A percentile compares a stretch with the other conserved stretches of the same genome.
Conservation (phyloP, 2,329 filamentous ascomycete species). For the Calonectria montana region DNA sequence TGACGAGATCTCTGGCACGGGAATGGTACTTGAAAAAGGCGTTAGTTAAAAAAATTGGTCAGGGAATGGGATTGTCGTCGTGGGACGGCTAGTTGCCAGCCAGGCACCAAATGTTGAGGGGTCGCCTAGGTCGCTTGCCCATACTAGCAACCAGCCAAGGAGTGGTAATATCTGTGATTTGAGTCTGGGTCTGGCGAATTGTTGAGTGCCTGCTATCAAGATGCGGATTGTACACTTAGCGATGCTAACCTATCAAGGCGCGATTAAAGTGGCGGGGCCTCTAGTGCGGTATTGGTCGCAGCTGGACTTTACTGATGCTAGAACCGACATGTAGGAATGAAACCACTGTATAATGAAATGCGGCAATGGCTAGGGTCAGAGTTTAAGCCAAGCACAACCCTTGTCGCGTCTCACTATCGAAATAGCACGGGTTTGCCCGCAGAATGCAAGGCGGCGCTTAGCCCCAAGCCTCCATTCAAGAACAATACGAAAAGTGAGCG, state of each 20-base stretch:
- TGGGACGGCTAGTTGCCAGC: conserved; percentile 28
- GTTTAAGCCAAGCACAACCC: not conserved
- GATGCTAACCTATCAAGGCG: not conserved
- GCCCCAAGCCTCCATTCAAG: not conserved
- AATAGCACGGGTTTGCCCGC: not conserved
- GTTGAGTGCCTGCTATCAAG: conserved; percentile 2
- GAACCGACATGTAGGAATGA: not conserved
- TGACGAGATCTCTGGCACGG: conserved; percentile 77
- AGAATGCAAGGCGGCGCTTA: conserved; percentile 15
- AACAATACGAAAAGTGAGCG: not conserved
- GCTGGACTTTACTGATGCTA: not conserved
- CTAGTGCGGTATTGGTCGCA: not conserved
- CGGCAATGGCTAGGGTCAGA: not conserved
- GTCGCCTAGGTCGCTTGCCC: conserved; percentile 7
- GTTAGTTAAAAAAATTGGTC: conserved; percentile 79
- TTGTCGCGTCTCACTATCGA: not conserved
- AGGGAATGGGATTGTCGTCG: conserved; percentile 75
- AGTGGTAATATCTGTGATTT: conserved; percentile 34
- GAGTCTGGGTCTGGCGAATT: not conserved
- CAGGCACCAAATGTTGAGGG: not conserved
- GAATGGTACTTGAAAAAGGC: conserved; percentile 90
- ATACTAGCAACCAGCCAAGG: not conserved
- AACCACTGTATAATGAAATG: not conserved
- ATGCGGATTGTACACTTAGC: conserved; percentile 12
- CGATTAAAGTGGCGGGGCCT: not conserved